Conservation (phyloP, 371 early-diverging fungal species). For the Apophysomyces trapeziformis region DNA sequence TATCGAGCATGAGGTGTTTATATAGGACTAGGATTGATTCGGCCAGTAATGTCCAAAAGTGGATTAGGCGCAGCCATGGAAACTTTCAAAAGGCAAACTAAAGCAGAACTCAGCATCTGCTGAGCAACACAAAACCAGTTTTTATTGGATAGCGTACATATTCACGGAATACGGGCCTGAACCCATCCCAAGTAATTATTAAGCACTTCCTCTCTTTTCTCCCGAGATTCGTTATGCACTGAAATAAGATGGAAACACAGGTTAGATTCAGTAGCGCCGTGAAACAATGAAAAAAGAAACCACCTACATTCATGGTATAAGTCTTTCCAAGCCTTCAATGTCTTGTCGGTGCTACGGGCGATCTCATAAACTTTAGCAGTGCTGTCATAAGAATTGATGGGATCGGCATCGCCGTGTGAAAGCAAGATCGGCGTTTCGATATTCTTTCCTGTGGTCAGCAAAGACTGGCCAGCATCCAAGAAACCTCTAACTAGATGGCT, state of each 20-base stretch:
- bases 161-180: slow-evolving; percentile 28
- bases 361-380: slow-evolving; percentile 47
- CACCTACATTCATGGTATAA: slow-evolving; percentile 59
- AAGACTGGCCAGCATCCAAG: slow-evolving; percentile 33
- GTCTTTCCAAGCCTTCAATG: slow-evolving; percentile 50
- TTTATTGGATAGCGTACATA: not conserved
- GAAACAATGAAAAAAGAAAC: not conserved
- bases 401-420: slow-evolving; percentile 55
- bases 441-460: slow-evolving; percentile 15
- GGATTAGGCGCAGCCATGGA: not conserved
- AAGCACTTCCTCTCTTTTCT: slow-evolving; percentile 50
- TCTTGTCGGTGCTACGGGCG: slow-evolving; percentile 47
- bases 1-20: not conserved
- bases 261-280: not conserved
- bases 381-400: slow-evolving; percentile 43
- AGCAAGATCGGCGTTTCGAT: slow-evolving; percentile 47
- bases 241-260: not conserved
- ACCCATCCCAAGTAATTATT: slow-evolving; percentile 61
- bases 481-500: slow-evolving; percentile 32
- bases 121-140: not conserved
- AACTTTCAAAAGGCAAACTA: not conserved
- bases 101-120: not conserved
- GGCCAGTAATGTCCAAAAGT: not conserved
- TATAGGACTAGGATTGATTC: not conserved
- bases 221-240: slow-evolving; percentile 57